phyloP scores from a whole-genome alignment of 176 grass and related monocot species.

The Oropetium thomaeum region DNA sequence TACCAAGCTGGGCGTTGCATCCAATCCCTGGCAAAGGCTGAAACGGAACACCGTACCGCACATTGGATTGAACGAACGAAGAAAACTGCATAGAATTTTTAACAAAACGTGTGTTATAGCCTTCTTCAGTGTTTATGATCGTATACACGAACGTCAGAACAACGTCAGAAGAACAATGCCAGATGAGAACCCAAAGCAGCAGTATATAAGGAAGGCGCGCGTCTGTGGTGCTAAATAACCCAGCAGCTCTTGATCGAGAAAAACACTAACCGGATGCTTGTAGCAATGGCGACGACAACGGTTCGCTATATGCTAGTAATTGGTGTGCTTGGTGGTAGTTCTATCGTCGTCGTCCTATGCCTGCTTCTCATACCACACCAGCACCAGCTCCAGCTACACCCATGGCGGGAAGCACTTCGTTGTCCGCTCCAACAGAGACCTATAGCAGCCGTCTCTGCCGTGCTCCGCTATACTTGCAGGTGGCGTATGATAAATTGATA shows the following conservation, averaged over 20 bases:
- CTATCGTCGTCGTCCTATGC: not conserved
- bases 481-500: not conserved
- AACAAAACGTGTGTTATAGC: slow-evolving; percentile 2
- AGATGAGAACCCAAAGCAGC: not conserved
- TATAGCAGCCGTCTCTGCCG: not conserved
- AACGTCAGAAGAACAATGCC: slow-evolving; percentile 16
- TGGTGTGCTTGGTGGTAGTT: slow-evolving; percentile 18
- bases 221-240: not conserved
- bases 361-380: not conserved
- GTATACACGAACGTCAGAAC: not conserved
- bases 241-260: not conserved
- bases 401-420: not conserved
- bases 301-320: not conserved
- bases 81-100: not conserved
- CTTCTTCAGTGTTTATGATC: not conserved
- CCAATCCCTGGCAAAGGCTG: not conserved
- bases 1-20: not conserved
- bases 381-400: slow-evolving; percentile 17
- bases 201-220: not conserved
- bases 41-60: not conserved
- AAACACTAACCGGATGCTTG: not conserved
- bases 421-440: not conserved
- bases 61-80: slow-evolving; percentile 11
- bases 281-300: not conserved
- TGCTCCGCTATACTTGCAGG: not conserved